Evolutionary conservation across 441 rosid species (phyloP).

Genomic region (Breynia disticha): DNA sequence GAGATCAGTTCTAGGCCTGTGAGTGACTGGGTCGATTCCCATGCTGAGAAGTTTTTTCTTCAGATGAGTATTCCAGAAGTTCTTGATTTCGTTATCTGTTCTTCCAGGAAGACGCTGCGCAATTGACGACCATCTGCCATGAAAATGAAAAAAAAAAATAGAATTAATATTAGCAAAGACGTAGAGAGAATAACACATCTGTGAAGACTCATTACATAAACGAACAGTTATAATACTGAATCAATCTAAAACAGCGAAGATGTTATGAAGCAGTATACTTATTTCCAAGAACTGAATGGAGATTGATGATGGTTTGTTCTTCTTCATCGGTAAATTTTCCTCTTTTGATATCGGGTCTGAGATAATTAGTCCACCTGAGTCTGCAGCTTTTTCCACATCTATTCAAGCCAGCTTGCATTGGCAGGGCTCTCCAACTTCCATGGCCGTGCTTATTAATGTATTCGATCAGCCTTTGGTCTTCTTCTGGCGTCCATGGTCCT

Average conservation of each 20-base stretch:
- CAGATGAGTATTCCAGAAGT: slow-evolving; percentile 80
- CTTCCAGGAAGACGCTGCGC: slow-evolving; percentile 67
- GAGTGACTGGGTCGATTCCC: slow-evolving; percentile 88
- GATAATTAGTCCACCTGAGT: slow-evolving; percentile 79
- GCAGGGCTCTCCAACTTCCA: slow-evolving; percentile 94
- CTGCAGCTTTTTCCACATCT: slow-evolving; percentile 93
- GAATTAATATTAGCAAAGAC: not conserved
- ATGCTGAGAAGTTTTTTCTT: slow-evolving; percentile 76
- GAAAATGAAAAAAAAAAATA: too few relatives aligned
- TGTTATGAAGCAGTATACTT: slow-evolving; percentile 26
- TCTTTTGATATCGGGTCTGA: slow-evolving; percentile 81
- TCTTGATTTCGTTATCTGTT: slow-evolving; percentile 82
- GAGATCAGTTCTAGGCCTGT: slow-evolving; percentile 69
- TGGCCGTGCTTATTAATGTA: slow-evolving; percentile 67
- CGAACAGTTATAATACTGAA: not conserved
- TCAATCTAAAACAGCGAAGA: not conserved
- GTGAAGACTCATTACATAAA: not conserved
- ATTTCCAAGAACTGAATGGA: slow-evolving; percentile 75
- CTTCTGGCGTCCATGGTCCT: slow-evolving; percentile 96
- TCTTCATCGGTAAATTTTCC: slow-evolving; percentile 78
- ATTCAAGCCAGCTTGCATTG: slow-evolving; percentile 64
- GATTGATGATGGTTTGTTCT: slow-evolving; percentile 66
- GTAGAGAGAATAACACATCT: not conserved
- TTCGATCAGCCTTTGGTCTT: slow-evolving; percentile 59
- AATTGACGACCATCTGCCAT: slow-evolving; percentile 74